Conservation (phyloP, 2,329 filamentous ascomycete species). For the Diplodia corticola region DNA sequence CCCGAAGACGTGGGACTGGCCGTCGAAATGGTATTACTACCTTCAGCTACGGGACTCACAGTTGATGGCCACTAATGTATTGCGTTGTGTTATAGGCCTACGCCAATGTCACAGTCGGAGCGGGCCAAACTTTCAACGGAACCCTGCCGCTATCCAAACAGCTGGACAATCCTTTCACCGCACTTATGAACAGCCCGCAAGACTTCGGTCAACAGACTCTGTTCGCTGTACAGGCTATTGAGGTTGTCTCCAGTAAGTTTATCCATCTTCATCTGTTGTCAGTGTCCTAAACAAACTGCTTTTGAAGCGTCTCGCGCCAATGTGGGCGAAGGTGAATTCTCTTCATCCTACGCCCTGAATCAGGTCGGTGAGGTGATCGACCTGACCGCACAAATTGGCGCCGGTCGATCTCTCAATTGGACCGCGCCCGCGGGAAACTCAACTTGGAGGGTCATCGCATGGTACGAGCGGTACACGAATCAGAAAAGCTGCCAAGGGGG, state of each 20-base stretch:
- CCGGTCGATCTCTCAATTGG: slow-evolving; percentile 25
- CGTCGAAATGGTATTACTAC: slow-evolving; percentile 26
- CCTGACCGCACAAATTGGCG: slow-evolving; percentile 24
- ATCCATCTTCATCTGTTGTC: background rate
- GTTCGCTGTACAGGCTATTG: slow-evolving; percentile 25
- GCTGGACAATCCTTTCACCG: slow-evolving; percentile 4
- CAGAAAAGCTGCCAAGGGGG: slow-evolving; percentile 25
- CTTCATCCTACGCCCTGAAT: too few species aligned
- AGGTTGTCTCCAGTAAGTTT: background rate
- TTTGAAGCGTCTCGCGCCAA: too few species aligned
- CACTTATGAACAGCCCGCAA: slow-evolving; percentile 26
- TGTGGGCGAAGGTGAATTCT: background rate
- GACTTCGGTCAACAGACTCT: slow-evolving; percentile 27
- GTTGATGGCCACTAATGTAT: background rate
- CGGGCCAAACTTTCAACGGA: slow-evolving; percentile 23
- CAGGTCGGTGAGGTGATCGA: slow-evolving; percentile 23
- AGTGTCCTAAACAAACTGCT: background rate
- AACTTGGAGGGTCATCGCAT: slow-evolving; percentile 27
- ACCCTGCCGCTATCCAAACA: slow-evolving; percentile 24
- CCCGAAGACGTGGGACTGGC: slow-evolving; percentile 25
- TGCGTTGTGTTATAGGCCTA: background rate
- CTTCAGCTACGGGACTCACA: too few species aligned
- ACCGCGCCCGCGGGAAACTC: slow-evolving; percentile 24
- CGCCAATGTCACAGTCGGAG: slow-evolving; percentile 25
- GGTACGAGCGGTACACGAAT: slow-evolving; percentile 29